Conservation (phyloP, 768 basidiomycete species). For the Mrakia frigida region DNA sequence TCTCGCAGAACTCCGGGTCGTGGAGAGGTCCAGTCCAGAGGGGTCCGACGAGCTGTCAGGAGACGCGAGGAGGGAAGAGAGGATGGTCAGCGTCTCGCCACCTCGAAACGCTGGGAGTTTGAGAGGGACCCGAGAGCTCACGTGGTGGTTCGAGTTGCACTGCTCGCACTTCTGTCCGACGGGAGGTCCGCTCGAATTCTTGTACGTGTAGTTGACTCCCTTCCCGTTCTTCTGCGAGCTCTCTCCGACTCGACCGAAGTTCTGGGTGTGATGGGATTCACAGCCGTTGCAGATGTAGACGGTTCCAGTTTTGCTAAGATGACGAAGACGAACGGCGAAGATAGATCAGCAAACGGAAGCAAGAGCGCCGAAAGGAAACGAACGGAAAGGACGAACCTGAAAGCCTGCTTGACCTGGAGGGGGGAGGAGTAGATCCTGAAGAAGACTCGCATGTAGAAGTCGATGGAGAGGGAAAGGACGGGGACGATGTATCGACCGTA, state of each 20-base stretch:
- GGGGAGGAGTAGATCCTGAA: slow-evolving; percentile 69
- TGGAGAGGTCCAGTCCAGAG: slow-evolving; percentile 95
- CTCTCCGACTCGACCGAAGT: slow-evolving; percentile 68
- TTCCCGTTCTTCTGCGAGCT: slow-evolving; percentile 53
- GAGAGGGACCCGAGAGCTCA: slow-evolving; percentile 44
- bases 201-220: slow-evolving; percentile 63
- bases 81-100: not conserved
- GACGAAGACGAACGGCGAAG: too few relatives aligned
- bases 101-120: not conserved
- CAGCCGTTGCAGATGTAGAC: slow-evolving; percentile 82
- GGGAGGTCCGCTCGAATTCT: slow-evolving; percentile 64
- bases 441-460: slow-evolving; percentile 93
- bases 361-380: not conserved
- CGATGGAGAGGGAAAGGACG: slow-evolving; percentile 82
- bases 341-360: not conserved
- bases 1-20: slow-evolving; percentile 63
- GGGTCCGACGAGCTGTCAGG: slow-evolving; percentile 77
- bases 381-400: slow-evolving; percentile 55
- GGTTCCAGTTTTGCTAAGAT: slow-evolving; percentile 80
- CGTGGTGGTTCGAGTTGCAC: slow-evolving; percentile 71
- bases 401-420: slow-evolving; percentile 72
- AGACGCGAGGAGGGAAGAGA: not conserved
- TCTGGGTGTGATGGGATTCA: slow-evolving; percentile 74
- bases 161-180: slow-evolving; percentile 57
- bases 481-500: slow-evolving; percentile 92